Percentiles rank a stretch among this genome's conserved stretches.
phyloP scores from a whole-genome alignment of 192 early-diverging fungal genomes.

The Linnemannia zychae region DNA sequence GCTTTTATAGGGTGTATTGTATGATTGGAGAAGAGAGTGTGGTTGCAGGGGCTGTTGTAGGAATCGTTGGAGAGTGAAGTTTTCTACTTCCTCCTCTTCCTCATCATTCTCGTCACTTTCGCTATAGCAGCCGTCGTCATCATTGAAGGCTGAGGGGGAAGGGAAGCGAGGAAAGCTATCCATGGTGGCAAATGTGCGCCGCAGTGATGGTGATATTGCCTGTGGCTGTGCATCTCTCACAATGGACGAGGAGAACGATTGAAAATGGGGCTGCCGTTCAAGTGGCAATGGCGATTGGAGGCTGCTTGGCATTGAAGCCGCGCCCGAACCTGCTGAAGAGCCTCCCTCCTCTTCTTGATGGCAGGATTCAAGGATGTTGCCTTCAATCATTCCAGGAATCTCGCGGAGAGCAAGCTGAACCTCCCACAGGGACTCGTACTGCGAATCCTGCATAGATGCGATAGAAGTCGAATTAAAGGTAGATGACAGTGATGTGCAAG shows the following conservation, averaged over 20 bases:
- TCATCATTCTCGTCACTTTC: not conserved
- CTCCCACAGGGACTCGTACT: constrained; percentile 45
- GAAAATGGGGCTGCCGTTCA: not conserved
- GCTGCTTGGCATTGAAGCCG: not conserved
- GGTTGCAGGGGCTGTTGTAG: not conserved
- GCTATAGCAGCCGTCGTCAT: not conserved
- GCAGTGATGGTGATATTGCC: not conserved
- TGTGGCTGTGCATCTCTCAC: not conserved
- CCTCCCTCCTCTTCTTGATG: no score
- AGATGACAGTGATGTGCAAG: not conserved
- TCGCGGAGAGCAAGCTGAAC: constrained; percentile 37
- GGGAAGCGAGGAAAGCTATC: not conserved
- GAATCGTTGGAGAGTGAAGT: not conserved
- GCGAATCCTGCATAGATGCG: not conserved
- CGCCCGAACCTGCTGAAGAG: not conserved
- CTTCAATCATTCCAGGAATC: constrained; percentile 44
- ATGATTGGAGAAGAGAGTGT: not conserved
- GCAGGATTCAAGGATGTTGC: constrained; percentile 35
- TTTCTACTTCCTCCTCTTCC: not conserved
- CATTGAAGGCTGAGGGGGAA: not conserved
- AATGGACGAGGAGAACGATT: not conserved
- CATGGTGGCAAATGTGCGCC: not conserved
- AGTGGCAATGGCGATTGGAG: not conserved
- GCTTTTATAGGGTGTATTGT: not conserved
- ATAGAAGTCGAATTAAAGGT: not conserved